Conservation (phyloP, 164 flowering plant genomes). For the Vitis rupestris region DNA sequence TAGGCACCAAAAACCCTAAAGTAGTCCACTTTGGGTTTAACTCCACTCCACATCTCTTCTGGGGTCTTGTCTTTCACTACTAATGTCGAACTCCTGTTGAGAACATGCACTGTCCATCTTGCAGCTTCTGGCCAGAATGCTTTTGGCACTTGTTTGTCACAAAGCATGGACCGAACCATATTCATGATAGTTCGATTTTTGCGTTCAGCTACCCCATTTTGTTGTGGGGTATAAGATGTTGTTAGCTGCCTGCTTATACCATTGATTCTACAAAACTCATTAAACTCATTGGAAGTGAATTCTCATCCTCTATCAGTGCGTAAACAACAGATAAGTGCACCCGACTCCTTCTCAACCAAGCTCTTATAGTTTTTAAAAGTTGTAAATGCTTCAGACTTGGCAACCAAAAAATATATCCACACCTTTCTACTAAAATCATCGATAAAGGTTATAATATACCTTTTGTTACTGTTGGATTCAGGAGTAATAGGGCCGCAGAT, state of each 20-base stretch:
- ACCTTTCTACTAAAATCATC: constrained; percentile 3
- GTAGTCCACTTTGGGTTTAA: neutral
- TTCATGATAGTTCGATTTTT: constrained; percentile 3
- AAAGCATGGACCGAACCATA: neutral
- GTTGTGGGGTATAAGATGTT: constrained; percentile 7
- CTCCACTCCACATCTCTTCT: neutral
- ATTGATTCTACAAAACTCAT: neutral
- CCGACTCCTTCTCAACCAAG: neutral
- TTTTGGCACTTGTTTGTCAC: constrained; percentile 4
- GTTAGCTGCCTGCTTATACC: constrained; percentile 2
- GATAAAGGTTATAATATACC: no score
- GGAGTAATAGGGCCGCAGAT: no score
- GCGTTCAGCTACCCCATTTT: constrained; percentile 1
- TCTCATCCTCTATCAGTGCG: neutral
- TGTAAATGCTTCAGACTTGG: neutral
- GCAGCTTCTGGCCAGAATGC: constrained; percentile 5
- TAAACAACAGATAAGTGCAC: neutral
- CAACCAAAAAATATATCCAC: neutral
- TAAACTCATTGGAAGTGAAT: neutral
- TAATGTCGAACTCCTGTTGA: neutral
- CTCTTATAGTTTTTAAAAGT: neutral
- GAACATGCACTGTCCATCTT: constrained; percentile 1
- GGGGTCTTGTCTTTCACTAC: constrained; percentile 1
- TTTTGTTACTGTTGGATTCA: no score
- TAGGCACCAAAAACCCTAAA: constrained; percentile 8